These are phyloP conservation scores for Tylopilus rubrobrunneus DNA, from an alignment of 768 basidiomycete species.

Conservation along the genomic window DNA sequence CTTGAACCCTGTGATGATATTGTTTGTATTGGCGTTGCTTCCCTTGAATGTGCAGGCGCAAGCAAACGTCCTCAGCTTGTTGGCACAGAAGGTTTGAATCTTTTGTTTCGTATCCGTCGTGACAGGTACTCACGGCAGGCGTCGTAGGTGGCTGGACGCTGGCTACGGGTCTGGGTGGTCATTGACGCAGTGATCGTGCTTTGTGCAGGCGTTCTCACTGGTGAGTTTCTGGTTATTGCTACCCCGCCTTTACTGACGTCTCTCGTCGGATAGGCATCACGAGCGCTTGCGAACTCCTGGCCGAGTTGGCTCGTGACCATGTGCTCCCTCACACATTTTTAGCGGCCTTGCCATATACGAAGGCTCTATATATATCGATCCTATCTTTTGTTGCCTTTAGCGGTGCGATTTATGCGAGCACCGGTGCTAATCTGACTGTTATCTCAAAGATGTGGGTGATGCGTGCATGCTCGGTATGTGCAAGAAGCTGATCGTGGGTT, in stretches of 20 bases:
- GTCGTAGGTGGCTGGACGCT: slow-evolving; percentile 51
- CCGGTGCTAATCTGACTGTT: slow-evolving; percentile 47
- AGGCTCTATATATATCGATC: slow-evolving; percentile 50
- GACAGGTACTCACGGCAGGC: neutral
- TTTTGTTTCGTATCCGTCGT: neutral
- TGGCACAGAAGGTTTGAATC: slow-evolving; percentile 50
- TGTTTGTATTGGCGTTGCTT: slow-evolving; percentile 56
- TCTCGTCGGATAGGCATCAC: slow-evolving; percentile 41
- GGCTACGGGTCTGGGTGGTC: slow-evolving; percentile 61
- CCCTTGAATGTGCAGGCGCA: slow-evolving; percentile 46
- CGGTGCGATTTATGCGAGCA: slow-evolving; percentile 52
- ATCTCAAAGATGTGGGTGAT: slow-evolving; percentile 56
- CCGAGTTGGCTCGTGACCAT: slow-evolving; percentile 55
- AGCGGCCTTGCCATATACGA: slow-evolving; percentile 43
- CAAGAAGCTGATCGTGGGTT: neutral
- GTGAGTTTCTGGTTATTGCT: slow-evolving; percentile 27
- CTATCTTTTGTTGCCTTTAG: slow-evolving; percentile 48
- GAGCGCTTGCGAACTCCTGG: slow-evolving; percentile 55
- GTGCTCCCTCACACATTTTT: slow-evolving; percentile 56
- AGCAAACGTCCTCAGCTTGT: slow-evolving; percentile 62
- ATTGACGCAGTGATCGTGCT: slow-evolving; percentile 70
- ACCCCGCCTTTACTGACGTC: slow-evolving; percentile 1
- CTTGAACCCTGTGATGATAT: slow-evolving; percentile 53
- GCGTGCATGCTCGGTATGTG: neutral
- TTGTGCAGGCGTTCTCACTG: slow-evolving; percentile 68